Evolutionary conservation across 495 filamentous ascomycete genomes (phyloP).

Genomic region (Penicillium subrubescens): DNA sequence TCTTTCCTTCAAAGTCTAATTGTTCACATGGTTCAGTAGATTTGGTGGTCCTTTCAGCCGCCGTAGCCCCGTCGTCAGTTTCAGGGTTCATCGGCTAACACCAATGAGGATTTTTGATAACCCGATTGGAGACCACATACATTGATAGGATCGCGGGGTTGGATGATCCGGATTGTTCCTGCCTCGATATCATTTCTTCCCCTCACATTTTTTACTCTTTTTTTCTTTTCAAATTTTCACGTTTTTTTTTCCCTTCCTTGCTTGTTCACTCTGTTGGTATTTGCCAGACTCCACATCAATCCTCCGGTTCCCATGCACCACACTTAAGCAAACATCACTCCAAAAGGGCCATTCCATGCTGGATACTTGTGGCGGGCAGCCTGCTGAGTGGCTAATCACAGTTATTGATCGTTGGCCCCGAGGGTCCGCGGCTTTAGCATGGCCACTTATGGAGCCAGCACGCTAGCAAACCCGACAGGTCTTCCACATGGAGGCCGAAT

Average conservation of each 20-base stretch:
- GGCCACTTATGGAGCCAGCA: constrained; percentile 20
- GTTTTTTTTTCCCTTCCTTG: neutral
- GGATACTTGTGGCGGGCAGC: constrained; percentile 26
- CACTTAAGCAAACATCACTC: constrained; percentile 11
- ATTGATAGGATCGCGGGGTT: constrained; percentile 18
- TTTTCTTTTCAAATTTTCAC: neutral
- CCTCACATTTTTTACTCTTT: neutral
- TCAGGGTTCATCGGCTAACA: constrained; percentile 16
- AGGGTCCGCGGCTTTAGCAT: constrained; percentile 20
- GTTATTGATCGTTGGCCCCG: constrained; percentile 22
- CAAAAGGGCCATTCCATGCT: constrained; percentile 6
- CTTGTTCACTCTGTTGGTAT: constrained; percentile 7
- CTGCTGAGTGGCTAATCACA: constrained; percentile 26
- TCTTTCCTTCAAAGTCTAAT: neutral
- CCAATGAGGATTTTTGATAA: constrained; percentile 14
- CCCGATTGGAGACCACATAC: neutral
- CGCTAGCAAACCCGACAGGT: constrained; percentile 12
- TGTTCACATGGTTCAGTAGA: neutral
- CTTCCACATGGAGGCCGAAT: constrained; percentile 3
- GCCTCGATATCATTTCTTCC: neutral
- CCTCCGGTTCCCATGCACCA: constrained; percentile 4
- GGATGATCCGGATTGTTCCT: neutral
- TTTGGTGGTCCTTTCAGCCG: neutral
- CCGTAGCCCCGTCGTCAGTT: constrained; percentile 10
- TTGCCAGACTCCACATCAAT: constrained; percentile 13